phyloP scores from a whole-genome alignment of 371 early-diverging fungal species.

The Mortierella sp. region DNA sequence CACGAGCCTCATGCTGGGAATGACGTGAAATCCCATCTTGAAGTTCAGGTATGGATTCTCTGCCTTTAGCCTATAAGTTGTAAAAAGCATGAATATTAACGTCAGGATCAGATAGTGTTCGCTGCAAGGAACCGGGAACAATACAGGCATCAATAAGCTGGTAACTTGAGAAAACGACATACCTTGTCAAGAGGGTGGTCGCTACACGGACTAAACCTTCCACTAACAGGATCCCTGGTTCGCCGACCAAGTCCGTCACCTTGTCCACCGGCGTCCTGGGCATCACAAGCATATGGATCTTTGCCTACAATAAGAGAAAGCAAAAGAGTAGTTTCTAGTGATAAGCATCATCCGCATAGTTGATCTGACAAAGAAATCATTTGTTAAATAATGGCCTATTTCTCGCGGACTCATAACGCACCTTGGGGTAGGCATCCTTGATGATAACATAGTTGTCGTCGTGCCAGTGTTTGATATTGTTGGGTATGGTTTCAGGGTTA shows the following conservation, averaged over 20 bases:
- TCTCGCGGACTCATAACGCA: constrained; percentile 4
- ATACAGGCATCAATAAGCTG: not conserved
- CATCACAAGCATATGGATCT: constrained; percentile 64
- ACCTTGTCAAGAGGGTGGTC: constrained; percentile 34
- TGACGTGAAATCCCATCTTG: constrained; percentile 72
- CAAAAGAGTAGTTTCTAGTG: too few relatives aligned
- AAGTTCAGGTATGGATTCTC: constrained; percentile 53
- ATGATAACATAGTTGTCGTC: constrained; percentile 61
- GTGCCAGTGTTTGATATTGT: constrained; percentile 45
- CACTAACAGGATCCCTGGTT: constrained; percentile 26
- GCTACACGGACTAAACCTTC: constrained; percentile 36
- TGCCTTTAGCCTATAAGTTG: constrained; percentile 12
- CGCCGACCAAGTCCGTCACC: constrained; percentile 46
- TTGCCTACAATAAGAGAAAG: constrained; percentile 27
- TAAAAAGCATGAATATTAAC: not conserved
- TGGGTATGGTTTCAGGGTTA: constrained; percentile 56
- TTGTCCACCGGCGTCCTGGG: constrained; percentile 60
- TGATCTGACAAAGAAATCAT: not conserved
- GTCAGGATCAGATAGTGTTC: not conserved
- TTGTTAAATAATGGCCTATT: too few relatives aligned
- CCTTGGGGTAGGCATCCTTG: constrained; percentile 69
- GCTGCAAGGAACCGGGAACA: not conserved
- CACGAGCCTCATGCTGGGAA: constrained; percentile 68
- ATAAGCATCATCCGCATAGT: too few relatives aligned
- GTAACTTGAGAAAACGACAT: not conserved